These are phyloP conservation scores for Pseudogymnoascus sp. DNA, from an alignment of 2,329 filamentous ascomycete genomes.

Conservation along the genomic window DNA sequence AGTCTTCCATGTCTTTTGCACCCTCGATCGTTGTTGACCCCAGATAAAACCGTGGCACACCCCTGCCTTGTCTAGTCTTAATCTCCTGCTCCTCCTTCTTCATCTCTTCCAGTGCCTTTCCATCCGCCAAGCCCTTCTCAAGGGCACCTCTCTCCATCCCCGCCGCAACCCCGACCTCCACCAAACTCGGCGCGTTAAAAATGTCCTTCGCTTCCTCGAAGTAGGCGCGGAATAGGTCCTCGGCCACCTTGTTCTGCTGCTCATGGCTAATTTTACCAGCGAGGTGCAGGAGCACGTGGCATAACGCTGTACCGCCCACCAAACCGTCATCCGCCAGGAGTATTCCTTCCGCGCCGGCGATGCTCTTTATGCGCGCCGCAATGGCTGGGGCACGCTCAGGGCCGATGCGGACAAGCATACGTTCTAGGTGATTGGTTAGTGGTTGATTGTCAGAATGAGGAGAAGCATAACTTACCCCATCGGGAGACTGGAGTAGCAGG, in stretches of 20 bases:
- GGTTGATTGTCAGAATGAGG: neutral
- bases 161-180: neutral
- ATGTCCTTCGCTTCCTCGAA: slow-evolving; percentile 59
- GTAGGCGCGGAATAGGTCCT: slow-evolving; percentile 56
- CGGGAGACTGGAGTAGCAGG: neutral
- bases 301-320: neutral
- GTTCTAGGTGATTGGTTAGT: neutral
- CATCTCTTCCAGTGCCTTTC: slow-evolving; percentile 44
- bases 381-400: neutral
- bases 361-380: neutral
- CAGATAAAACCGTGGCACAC: neutral
- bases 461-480: neutral
- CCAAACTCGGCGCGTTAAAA: slow-evolving; percentile 35
- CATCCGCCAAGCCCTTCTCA: slow-evolving; percentile 44
- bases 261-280: neutral
- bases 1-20: neutral
- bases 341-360: neutral
- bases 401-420: neutral
- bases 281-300: neutral
- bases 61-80: slow-evolving; percentile 22
- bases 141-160: slow-evolving; percentile 45
- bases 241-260: slow-evolving; percentile 49
- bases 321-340: neutral
- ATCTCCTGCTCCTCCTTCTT: slow-evolving; percentile 47
- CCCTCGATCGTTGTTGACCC: neutral